phyloP scores from a whole-genome alignment of 208 protist species.

The Leishmania arabica region DNA sequence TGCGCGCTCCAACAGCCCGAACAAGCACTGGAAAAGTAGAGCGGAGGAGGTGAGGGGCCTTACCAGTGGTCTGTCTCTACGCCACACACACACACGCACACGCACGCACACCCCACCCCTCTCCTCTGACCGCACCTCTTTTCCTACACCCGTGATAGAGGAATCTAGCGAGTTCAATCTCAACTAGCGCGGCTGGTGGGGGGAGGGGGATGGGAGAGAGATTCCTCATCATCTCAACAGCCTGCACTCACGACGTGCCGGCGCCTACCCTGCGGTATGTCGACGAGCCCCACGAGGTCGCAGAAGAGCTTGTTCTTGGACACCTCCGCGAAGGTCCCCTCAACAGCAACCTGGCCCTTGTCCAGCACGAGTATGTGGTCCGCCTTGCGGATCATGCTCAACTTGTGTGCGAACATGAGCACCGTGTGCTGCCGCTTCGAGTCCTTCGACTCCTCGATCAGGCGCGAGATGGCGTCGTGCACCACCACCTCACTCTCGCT shows the following conservation, averaged over 20 bases:
- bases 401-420: slow-evolving; percentile 89
- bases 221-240: neutral
- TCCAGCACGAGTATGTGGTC: slow-evolving; percentile 90
- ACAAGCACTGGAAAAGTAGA: neutral
- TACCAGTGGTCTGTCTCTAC: neutral
- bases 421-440: slow-evolving; percentile 64
- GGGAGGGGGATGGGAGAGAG: neutral
- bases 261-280: slow-evolving; percentile 10
- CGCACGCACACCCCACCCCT: neutral
- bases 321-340: slow-evolving; percentile 82
- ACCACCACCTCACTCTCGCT: slow-evolving; percentile 89
- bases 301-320: slow-evolving; percentile 60
- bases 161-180: neutral
- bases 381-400: slow-evolving; percentile 86
- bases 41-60: neutral
- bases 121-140: neutral
- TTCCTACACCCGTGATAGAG: no score
- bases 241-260: neutral
- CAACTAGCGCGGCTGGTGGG: neutral
- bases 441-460: slow-evolving; percentile 69
- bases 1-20: no score
- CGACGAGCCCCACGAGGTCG: slow-evolving; percentile 56
- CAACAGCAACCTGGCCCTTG: slow-evolving; percentile 64
- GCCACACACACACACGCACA: neutral
- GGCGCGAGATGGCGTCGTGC: slow-evolving; percentile 77